Evolutionary conservation across 345 rosid genomes (phyloP), one percentile per base, ranked within the genome.

Genomic region (Leavenworthia alabamica): DNA sequence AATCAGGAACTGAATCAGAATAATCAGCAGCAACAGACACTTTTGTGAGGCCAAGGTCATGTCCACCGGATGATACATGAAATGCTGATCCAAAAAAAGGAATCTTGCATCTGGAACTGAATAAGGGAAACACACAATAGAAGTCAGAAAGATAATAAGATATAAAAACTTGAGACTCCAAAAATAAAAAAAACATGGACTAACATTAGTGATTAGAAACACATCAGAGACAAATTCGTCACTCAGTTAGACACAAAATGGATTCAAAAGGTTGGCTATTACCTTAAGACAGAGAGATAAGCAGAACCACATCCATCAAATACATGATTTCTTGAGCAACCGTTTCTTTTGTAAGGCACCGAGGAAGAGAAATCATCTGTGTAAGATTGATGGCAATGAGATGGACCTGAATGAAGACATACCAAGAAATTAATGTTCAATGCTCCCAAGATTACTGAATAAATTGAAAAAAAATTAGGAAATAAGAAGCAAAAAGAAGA

Each of bases 21-120:
- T 83, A 92, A 79, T 92, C 95, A n/a, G 97, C 98, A 62, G 97
- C 96, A 75, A 92, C 98, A 8, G 90, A 81, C 72, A 82, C 90
- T 77, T 85, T 92, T 27, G 82, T 77, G 58, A 64, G 85, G 74
- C 83, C 77, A 54, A 73, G 78, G 56, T 86, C 84, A 71, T 70
- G 82, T 8, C 85, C 82, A 31, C 64, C 67, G 28, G 81, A 60
- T 53, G 81, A 67, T 80, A 86, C 80, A 58, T 74, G 82, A 58
- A 72, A 76, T 33, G 81, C 58, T 49, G 85, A 79, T 73, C 91
- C 85, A 10, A 73, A 75, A 55, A 72, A 61, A 1, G 77, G 79
- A 69, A 71, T 70, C 77, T 70, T 84, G 82, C 75, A 77, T 62
- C 80, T 80, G 59, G 72, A 83, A 66, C 73, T 81, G 66, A 53